A percentile compares a stretch with the other conserved stretches of the same genome.
Conservation (phyloP, 1,139 yeast genomes). For the Ogataea hybrid region DNA sequence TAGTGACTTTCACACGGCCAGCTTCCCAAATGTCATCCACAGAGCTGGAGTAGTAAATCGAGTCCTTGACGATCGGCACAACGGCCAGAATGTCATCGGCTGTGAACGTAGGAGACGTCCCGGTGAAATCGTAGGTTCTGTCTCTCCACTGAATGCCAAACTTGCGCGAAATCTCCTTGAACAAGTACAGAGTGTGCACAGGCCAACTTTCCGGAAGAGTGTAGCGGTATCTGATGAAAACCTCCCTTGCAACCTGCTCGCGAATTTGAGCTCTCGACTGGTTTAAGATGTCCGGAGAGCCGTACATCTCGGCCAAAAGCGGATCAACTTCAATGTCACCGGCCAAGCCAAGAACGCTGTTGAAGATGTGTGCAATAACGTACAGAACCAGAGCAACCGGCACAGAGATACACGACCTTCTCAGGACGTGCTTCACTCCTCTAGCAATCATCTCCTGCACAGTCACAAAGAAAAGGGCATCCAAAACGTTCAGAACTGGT, state of each 20-base stretch:
- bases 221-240: slow-evolving; percentile 60
- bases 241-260: slow-evolving; percentile 48
- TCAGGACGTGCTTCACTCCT: slow-evolving; percentile 72
- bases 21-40: slow-evolving; percentile 80
- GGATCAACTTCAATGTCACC: slow-evolving; percentile 37
- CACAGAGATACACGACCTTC: slow-evolving; percentile 43
- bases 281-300: slow-evolving; percentile 33
- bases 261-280: slow-evolving; percentile 43
- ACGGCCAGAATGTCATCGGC: slow-evolving; percentile 65
- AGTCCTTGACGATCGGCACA: slow-evolving; percentile 71
- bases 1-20: slow-evolving; percentile 52
- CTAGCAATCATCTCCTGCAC: slow-evolving; percentile 77
- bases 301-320: slow-evolving; percentile 43
- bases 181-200: slow-evolving; percentile 44
- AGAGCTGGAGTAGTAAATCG: slow-evolving; percentile 62
- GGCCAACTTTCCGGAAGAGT: slow-evolving; percentile 51
- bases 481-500: slow-evolving; percentile 43
- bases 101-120: slow-evolving; percentile 41
- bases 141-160: slow-evolving; percentile 86
- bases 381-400: slow-evolving; percentile 59
- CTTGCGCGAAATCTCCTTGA: slow-evolving; percentile 72
- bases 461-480: slow-evolving; percentile 47
- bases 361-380: slow-evolving; percentile 70
- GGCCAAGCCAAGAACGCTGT: slow-evolving; percentile 65
- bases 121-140: slow-evolving; percentile 44